Percentiles rank a stretch among this genome's conserved stretches.
These are phyloP conservation scores for Xylaria sp. DNA, from an alignment of 2,329 filamentous ascomycete species.

Conservation along the genomic window DNA sequence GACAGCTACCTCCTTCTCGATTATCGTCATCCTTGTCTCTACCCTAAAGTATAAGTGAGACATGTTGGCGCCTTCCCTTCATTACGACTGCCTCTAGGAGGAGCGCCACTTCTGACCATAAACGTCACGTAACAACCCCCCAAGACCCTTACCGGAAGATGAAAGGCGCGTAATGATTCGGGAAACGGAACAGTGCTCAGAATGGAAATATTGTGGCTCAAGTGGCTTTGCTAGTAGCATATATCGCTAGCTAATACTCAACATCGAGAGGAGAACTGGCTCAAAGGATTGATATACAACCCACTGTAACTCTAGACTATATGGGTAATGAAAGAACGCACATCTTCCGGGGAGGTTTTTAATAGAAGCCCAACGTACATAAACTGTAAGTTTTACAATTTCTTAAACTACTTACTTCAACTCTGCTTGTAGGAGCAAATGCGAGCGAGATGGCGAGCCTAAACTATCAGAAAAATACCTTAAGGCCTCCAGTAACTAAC, in stretches of 20 bases:
- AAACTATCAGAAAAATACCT: neutral
- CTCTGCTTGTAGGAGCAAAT: neutral
- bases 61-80: too few relatives aligned
- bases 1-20: too few relatives aligned
- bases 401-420: neutral
- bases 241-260: neutral
- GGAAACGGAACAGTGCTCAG: too few relatives aligned
- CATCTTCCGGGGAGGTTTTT: neutral
- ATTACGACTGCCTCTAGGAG: too few relatives aligned
- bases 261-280: neutral
- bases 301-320: neutral
- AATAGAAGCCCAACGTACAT: neutral
- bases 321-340: neutral
- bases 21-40: too few relatives aligned
- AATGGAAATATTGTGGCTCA: too few relatives aligned
- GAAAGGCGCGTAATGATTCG: too few relatives aligned
- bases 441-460: neutral
- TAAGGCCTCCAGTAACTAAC: neutral
- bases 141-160: too few relatives aligned
- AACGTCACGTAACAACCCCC: too few relatives aligned
- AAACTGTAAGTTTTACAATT: neutral
- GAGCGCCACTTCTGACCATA: too few relatives aligned
- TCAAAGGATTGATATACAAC: neutral
- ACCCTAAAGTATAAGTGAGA: too few relatives aligned
- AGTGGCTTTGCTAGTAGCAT: neutral